Conservation (phyloP, 345 rosid genomes). For the Eucalyptus marginata region DNA sequence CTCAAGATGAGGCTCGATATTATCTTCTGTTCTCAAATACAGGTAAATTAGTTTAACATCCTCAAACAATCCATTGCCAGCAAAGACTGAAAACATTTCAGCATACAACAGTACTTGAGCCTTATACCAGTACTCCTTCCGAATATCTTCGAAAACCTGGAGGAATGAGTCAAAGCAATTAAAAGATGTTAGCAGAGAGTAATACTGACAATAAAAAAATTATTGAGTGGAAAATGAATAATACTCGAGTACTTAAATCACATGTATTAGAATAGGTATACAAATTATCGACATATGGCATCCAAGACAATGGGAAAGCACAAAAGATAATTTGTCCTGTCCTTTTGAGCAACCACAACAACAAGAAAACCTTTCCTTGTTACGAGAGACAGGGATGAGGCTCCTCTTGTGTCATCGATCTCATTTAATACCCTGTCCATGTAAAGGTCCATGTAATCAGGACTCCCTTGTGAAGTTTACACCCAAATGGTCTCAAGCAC, state of each 20-base stretch:
- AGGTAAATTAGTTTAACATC: slow-evolving; percentile 27
- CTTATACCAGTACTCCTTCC: slow-evolving; percentile 66
- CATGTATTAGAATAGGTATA: background rate
- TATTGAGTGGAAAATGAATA: accelerated
- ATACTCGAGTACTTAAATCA: accelerated
- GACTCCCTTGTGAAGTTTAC: background rate
- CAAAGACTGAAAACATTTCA: slow-evolving; percentile 44
- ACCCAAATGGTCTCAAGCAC: background rate
- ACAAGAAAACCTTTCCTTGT: background rate
- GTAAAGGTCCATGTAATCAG: background rate
- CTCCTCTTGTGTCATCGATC: accelerated
- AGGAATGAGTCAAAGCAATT: background rate
- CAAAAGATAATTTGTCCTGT: background rate
- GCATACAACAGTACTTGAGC: slow-evolving; percentile 44
- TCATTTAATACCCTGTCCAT: background rate
- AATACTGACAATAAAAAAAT: background rate
- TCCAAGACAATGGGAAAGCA: background rate
- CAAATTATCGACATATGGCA: accelerated
- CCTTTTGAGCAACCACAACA: background rate
- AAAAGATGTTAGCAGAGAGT: background rate
- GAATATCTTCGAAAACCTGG: slow-evolving; percentile 66
- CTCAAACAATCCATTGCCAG: slow-evolving; percentile 32
- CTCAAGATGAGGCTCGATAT: slow-evolving; percentile 38
- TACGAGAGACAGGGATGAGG: background rate
- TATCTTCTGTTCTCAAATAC: slow-evolving; percentile 26